Percentiles rank a stretch among this genome's conserved stretches.
Evolutionary conservation across 495 filamentous ascomycete genomes (phyloP).

Genomic region (Clohesyomyces aquaticus): DNA sequence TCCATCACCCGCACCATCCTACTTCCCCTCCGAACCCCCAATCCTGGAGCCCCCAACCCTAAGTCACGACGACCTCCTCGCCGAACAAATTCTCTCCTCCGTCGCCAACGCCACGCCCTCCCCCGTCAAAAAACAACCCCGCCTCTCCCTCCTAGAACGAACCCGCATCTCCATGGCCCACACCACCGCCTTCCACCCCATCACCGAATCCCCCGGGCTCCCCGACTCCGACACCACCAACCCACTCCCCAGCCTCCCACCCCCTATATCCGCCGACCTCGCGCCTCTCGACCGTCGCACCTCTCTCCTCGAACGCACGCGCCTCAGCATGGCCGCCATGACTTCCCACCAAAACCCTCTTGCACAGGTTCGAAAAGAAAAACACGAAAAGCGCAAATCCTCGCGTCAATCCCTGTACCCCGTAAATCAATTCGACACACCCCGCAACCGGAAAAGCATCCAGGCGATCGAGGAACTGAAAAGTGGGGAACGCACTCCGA

Average conservation of each 20-base stretch:
- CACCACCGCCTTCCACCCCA: conserved; percentile 30
- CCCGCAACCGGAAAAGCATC: conserved; percentile 46
- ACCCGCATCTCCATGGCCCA: conserved; percentile 52
- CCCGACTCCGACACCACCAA: conserved; percentile 5
- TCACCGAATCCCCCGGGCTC: conserved; percentile 30
- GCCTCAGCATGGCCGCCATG: conserved; percentile 75
- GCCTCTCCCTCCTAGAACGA: conserved; percentile 49
- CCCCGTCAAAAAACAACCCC: conserved; percentile 43
- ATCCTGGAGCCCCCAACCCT: conserved; percentile 19
- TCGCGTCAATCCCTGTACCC: conserved; percentile 55
- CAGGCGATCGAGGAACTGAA: conserved; percentile 30
- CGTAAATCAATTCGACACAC: conserved; percentile 65
- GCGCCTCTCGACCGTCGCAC: conserved; percentile 16
- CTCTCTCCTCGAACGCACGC: conserved; percentile 70
- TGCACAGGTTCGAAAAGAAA: not conserved
- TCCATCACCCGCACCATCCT: conserved; percentile 17
- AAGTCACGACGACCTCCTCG: conserved; percentile 37
- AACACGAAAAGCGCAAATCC: conserved; percentile 26
- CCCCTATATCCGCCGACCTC: not conserved
- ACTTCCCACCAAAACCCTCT: conserved; percentile 38
- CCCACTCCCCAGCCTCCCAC: not conserved
- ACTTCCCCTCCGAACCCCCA: conserved; percentile 27
- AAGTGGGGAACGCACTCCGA: conserved; percentile 51
- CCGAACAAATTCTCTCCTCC: conserved; percentile 47
- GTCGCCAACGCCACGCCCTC: conserved; percentile 47